Percentiles rank a stretch among this genome's conserved stretches.
These are phyloP conservation scores for Lindgomyces ingoldianus DNA, from an alignment of 495 filamentous ascomycete species.

Conservation along the genomic window DNA sequence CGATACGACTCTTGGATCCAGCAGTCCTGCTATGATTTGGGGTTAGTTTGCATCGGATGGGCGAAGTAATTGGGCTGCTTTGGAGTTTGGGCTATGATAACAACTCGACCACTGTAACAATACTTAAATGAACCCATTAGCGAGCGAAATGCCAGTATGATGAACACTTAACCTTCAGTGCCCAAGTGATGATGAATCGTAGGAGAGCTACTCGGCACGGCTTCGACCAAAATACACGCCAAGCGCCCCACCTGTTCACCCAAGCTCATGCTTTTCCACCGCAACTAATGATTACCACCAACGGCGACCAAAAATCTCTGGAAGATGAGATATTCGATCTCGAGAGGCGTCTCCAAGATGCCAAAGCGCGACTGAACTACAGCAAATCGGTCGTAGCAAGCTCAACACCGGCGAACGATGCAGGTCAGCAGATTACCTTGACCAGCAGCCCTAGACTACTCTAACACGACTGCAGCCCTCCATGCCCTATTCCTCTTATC, in stretches of 20 bases:
- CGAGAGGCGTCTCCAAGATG: slow-evolving; percentile 51
- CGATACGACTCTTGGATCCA: no score
- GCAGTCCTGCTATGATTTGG: no score
- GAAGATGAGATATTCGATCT: slow-evolving; percentile 57
- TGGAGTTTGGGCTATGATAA: background rate
- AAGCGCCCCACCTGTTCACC: background rate
- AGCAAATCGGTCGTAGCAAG: background rate
- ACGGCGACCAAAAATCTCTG: slow-evolving; percentile 39
- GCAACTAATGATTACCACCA: slow-evolving; percentile 25
- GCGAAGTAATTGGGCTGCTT: background rate
- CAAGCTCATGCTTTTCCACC: background rate
- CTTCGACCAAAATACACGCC: background rate
- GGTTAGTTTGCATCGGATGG: no score
- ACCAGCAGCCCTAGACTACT: background rate
- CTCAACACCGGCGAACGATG: slow-evolving; percentile 15
- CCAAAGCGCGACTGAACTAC: slow-evolving; percentile 41
- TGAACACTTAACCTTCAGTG: background rate
- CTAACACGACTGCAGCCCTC: slow-evolving; percentile 37
- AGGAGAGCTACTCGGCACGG: no score
- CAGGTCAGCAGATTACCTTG: slow-evolving; percentile 11
- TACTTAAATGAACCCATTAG: background rate
- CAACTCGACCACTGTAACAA: background rate
- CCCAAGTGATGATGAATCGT: no score
- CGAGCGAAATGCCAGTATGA: background rate
- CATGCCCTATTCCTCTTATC: slow-evolving; percentile 90